Conservation (phyloP, 352 stramenopile genomes). For the Phytophthora boehmeriae region DNA sequence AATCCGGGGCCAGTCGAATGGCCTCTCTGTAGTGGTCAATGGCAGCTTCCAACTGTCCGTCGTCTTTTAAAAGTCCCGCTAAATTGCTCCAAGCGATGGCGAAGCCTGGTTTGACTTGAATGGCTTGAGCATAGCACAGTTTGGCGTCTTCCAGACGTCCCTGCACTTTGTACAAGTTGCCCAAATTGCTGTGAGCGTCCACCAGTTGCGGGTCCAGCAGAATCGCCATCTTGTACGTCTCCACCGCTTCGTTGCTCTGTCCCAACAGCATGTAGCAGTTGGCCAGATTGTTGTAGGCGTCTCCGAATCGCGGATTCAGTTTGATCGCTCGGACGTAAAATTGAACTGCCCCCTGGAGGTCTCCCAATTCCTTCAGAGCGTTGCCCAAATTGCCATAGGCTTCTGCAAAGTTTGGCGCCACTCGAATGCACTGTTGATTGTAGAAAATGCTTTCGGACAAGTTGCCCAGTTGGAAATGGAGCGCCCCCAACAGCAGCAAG, state of each 20-base stretch:
- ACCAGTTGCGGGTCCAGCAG: conserved; percentile 88
- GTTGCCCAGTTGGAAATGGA: conserved; percentile 95
- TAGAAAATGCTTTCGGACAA: conserved; percentile 94
- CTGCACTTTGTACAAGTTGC: conserved; percentile 93
- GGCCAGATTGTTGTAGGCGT: conserved; percentile 94
- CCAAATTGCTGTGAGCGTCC: conserved; percentile 95
- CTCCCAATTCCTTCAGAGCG: conserved; percentile 94
- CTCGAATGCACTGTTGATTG: conserved; percentile 94
- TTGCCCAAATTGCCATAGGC: conserved; percentile 95
- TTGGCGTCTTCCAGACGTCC: conserved; percentile 88
- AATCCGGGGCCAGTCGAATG: conserved; percentile 81
- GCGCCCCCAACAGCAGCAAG: conserved; percentile 91
- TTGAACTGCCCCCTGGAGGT: conserved; percentile 88
- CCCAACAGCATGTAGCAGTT: conserved; percentile 93
- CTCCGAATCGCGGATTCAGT: conserved; percentile 89
- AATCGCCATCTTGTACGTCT: conserved; percentile 95
- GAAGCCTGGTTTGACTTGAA: conserved; percentile 89
- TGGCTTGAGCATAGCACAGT: conserved; percentile 90
- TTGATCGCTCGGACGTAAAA: conserved; percentile 95
- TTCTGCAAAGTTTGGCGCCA: conserved; percentile 92
- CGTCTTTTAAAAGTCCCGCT: conserved; percentile 91
- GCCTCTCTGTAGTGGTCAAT: conserved; percentile 89
- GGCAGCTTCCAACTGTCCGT: conserved; percentile 76
- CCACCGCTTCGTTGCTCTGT: conserved; percentile 87
- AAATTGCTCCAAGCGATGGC: conserved; percentile 94